A percentile compares a stretch with the other conserved stretches of the same genome.
These are phyloP conservation scores for Venturia aucupariae DNA, from an alignment of 2,329 filamentous ascomycete species.

Conservation along the genomic window DNA sequence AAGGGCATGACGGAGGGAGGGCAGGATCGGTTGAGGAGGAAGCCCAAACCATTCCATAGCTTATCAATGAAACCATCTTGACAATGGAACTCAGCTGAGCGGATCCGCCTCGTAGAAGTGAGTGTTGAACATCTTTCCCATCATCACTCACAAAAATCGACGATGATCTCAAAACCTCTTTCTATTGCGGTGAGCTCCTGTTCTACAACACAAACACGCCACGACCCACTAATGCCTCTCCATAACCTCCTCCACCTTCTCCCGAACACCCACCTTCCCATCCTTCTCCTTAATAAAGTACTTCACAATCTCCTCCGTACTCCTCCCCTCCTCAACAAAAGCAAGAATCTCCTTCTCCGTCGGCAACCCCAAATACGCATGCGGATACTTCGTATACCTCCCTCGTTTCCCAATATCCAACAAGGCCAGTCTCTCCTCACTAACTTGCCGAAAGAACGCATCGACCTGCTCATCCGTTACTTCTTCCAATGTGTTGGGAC, in stretches of 20 bases:
- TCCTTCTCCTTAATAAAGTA: conserved; percentile 31
- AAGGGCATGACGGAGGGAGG: too few relatives aligned
- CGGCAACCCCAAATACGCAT: conserved; percentile 61
- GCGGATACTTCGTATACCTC: conserved; percentile 67
- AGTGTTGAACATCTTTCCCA: too few relatives aligned
- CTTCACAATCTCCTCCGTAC: conserved; percentile 29
- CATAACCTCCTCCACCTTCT: conserved; percentile 47
- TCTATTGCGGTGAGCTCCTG: too few relatives aligned
- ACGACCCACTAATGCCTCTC: conserved; percentile 1
- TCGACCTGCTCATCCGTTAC: conserved; percentile 51
- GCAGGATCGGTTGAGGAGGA: too few relatives aligned
- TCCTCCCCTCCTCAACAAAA: conserved; percentile 28
- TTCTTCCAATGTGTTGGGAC: conserved; percentile 62
- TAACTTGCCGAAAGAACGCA: conserved; percentile 55
- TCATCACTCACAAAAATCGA: too few relatives aligned
- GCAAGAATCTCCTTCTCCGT: conserved; percentile 53
- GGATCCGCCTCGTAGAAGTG: neutral
- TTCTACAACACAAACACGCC: neutral
- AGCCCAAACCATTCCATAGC: too few relatives aligned
- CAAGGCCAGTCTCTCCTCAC: conserved; percentile 47
- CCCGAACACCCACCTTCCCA: conserved; percentile 40
- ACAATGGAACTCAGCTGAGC: too few relatives aligned
- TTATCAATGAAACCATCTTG: too few relatives aligned
- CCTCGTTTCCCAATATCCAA: conserved; percentile 40
- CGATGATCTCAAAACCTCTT: neutral